Evolutionary conservation across 208 protist species (phyloP).

Genomic region (Angomonas deanei): DNA sequence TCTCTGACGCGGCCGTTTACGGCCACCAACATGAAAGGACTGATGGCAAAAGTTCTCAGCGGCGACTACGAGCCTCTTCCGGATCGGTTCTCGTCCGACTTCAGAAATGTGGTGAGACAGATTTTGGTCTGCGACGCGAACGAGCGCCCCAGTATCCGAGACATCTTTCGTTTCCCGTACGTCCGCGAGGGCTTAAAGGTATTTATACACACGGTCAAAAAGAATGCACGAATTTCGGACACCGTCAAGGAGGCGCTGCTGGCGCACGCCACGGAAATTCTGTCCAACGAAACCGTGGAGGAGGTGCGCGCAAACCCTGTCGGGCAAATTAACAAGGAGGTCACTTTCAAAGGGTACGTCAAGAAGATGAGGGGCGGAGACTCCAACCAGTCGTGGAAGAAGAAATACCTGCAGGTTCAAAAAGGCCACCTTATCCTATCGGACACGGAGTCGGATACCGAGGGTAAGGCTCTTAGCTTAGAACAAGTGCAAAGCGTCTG

Average conservation of each 20-base stretch:
- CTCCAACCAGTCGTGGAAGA: slow-evolving; percentile 61
- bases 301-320: slow-evolving; percentile 28
- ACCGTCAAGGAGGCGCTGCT: slow-evolving; percentile 53
- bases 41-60: slow-evolving; percentile 76
- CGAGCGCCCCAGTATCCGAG: slow-evolving; percentile 54
- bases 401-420: slow-evolving; percentile 60
- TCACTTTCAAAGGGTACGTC: slow-evolving; percentile 62
- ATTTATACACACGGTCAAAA: slow-evolving; percentile 77
- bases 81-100: slow-evolving; percentile 51
- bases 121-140: slow-evolving; percentile 73
- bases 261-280: slow-evolving; percentile 58
- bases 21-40: slow-evolving; percentile 72
- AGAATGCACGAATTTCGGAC: slow-evolving; percentile 65
- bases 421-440: slow-evolving; percentile 71
- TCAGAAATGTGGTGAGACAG: slow-evolving; percentile 52
- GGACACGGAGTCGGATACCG: slow-evolving; percentile 55
- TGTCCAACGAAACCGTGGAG: slow-evolving; percentile 29
- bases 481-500: slow-evolving; percentile 79
- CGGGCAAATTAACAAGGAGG: slow-evolving; percentile 65
- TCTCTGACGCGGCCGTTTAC: slow-evolving; percentile 72
- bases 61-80: slow-evolving; percentile 60
- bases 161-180: slow-evolving; percentile 73
- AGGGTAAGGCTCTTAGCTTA: slow-evolving; percentile 73
- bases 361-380: slow-evolving; percentile 64
- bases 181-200: slow-evolving; percentile 74